phyloP scores from a whole-genome alignment of 108 stramenopile species.

The Aureococcus anophagefferens region DNA sequence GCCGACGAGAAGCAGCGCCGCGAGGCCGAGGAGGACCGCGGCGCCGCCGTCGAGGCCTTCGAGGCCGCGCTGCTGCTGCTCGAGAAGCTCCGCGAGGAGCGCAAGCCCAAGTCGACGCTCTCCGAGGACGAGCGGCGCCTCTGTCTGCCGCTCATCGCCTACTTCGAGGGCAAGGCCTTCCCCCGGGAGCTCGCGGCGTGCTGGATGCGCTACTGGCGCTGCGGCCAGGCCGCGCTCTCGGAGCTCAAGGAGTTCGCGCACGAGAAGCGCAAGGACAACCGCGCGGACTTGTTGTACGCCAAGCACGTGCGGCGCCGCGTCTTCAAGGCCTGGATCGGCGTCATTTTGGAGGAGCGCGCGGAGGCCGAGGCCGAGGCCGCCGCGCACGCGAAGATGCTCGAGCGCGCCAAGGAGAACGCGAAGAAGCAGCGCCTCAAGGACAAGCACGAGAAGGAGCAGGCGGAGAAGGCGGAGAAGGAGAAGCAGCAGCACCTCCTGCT shows the following conservation, averaged over 20 bases:
- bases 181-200: not conserved
- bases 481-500: too few species aligned
- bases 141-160: not conserved
- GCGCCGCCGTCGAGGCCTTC: not conserved
- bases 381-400: not conserved
- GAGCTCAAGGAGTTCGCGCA: not conserved
- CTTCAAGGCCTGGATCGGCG: too few species aligned
- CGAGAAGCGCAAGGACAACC: too few species aligned
- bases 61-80: not conserved
- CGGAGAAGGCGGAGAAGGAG: not conserved
- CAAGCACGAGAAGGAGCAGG: not conserved
- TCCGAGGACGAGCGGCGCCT: not conserved
- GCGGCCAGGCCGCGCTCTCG: not conserved
- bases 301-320: too few species aligned
- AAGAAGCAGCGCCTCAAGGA: not conserved
- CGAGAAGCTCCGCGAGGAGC: too few species aligned
- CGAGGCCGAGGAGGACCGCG: not conserved
- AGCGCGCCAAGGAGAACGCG: constrained; percentile 1
- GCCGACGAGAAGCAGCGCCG: not conserved
- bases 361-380: too few species aligned
- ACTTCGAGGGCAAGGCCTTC: not conserved
- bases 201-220: not conserved
- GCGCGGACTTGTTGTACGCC: too few species aligned
- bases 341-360: too few species aligned
- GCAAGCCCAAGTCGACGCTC: not conserved